Evolutionary conservation across 2,329 filamentous ascomycete species (phyloP).

Genomic region (Aureobasidium pullulans): DNA sequence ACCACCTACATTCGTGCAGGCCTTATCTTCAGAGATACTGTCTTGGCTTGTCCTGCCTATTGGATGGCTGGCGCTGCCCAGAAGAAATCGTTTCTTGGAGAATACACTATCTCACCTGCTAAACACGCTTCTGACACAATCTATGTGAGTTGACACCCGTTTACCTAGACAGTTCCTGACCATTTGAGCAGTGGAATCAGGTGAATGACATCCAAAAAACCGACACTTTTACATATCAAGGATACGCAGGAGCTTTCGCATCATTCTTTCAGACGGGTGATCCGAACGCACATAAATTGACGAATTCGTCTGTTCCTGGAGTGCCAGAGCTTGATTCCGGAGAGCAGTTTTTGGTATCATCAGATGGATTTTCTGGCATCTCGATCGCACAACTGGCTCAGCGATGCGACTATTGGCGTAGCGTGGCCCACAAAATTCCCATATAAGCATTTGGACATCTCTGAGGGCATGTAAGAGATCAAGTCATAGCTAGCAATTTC

Average conservation of each 20-base stretch:
- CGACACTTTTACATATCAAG: constrained; percentile 48
- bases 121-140: neutral
- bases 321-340: constrained; percentile 39
- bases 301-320: constrained; percentile 33
- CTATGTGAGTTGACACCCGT: neutral
- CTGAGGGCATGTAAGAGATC: neutral
- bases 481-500: neutral
- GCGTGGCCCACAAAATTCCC: constrained; percentile 39
- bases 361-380: constrained; percentile 38
- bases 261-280: constrained; percentile 54
- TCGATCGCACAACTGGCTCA: constrained; percentile 33
- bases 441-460: constrained; percentile 21
- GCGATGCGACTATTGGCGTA: constrained; percentile 49
- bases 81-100: constrained; percentile 45
- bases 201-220: constrained; percentile 46
- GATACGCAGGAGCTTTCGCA: constrained; percentile 52
- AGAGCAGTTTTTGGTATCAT: constrained; percentile 46
- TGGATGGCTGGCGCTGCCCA: constrained; percentile 46
- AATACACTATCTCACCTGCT: constrained; percentile 50
- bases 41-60: constrained; percentile 53
- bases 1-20: constrained; percentile 47
- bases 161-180: neutral
- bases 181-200: constrained; percentile 47
- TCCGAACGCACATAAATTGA: constrained; percentile 52
- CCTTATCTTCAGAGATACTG: constrained; percentile 50